phyloP scores from a whole-genome alignment of 306 rosid species.

The Vigna hirtella region DNA sequence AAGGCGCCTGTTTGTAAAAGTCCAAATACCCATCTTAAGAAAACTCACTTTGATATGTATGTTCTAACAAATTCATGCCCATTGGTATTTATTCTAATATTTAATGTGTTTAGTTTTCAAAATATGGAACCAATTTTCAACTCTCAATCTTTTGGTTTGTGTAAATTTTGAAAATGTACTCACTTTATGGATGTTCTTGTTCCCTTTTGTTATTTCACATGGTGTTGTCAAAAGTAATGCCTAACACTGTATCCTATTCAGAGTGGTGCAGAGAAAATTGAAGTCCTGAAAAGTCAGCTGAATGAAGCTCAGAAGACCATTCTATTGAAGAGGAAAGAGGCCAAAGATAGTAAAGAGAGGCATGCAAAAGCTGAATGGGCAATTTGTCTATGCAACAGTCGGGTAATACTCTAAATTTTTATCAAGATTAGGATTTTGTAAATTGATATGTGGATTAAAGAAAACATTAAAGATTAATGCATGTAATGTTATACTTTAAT shows the following conservation, averaged over 20 bases:
- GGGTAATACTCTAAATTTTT: constrained; percentile 49
- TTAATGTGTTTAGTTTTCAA: background rate
- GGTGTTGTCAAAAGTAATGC: constrained; percentile 11
- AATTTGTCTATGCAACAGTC: constrained; percentile 61
- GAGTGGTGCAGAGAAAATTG: constrained; percentile 57
- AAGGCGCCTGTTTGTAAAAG: constrained; percentile 26
- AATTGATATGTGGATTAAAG: no score
- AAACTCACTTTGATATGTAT: constrained; percentile 26
- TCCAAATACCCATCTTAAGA: constrained; percentile 29
- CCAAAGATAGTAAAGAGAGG: constrained; percentile 54
- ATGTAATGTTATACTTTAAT: no score
- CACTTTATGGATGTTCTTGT: background rate
- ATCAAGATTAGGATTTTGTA: no score
- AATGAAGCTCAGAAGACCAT: constrained; percentile 55
- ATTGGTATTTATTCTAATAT: no score
- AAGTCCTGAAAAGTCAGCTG: constrained; percentile 49
- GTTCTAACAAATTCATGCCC: background rate
- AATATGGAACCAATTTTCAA: constrained; percentile 36
- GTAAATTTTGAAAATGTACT: background rate
- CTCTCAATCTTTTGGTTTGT: constrained; percentile 2
- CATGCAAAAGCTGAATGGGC: constrained; percentile 77
- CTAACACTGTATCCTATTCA: constrained; percentile 36
- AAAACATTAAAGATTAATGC: no score
- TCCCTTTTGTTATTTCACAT: background rate
- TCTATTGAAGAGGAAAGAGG: constrained; percentile 62